A percentile compares a stretch with the other conserved stretches of the same genome.
These are phyloP conservation scores for Pseudomonodictys pantanalensis DNA, from an alignment of 495 filamentous ascomycete species.

Conservation along the genomic window DNA sequence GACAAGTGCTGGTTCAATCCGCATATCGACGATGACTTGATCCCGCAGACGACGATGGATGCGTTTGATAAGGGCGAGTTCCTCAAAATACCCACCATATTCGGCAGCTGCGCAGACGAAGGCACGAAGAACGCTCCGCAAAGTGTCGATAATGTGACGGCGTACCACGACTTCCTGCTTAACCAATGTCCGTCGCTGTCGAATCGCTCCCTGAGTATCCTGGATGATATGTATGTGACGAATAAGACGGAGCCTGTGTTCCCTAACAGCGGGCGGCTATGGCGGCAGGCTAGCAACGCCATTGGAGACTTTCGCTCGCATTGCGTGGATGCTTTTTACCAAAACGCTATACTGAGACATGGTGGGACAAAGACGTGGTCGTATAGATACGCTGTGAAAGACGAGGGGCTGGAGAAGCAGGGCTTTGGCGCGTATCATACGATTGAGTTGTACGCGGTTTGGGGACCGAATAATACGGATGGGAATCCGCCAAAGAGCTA, in stretches of 20 bases:
- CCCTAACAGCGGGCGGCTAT: conserved; percentile 51
- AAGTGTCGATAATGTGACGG: conserved; percentile 45
- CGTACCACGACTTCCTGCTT: conserved; percentile 56
- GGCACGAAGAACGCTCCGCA: conserved; percentile 62
- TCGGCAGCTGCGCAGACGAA: conserved; percentile 68
- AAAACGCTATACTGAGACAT: conserved; percentile 43
- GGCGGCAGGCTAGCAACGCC: conserved; percentile 56
- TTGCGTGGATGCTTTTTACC: conserved; percentile 63
- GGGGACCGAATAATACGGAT: conserved; percentile 50
- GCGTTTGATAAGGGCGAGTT: conserved; percentile 59
- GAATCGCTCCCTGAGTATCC: not conserved
- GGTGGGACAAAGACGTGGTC: conserved; percentile 51
- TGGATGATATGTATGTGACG: conserved; percentile 53
- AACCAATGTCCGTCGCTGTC: conserved; percentile 61
- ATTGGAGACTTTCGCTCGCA: conserved; percentile 71
- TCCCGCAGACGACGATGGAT: conserved; percentile 57
- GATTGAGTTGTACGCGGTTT: conserved; percentile 61
- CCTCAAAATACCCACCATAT: conserved; percentile 65
- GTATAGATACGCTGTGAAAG: conserved; percentile 65
- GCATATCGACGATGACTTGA: conserved; percentile 56
- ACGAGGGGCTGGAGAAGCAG: conserved; percentile 42
- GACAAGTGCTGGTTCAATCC: conserved; percentile 58
- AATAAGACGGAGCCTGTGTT: conserved; percentile 60
- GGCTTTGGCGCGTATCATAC: conserved; percentile 64
- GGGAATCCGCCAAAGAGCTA: conserved; percentile 54